Evolutionary conservation across 2,329 filamentous ascomycete genomes (phyloP).

Genomic region (Ascomycota sp.): DNA sequence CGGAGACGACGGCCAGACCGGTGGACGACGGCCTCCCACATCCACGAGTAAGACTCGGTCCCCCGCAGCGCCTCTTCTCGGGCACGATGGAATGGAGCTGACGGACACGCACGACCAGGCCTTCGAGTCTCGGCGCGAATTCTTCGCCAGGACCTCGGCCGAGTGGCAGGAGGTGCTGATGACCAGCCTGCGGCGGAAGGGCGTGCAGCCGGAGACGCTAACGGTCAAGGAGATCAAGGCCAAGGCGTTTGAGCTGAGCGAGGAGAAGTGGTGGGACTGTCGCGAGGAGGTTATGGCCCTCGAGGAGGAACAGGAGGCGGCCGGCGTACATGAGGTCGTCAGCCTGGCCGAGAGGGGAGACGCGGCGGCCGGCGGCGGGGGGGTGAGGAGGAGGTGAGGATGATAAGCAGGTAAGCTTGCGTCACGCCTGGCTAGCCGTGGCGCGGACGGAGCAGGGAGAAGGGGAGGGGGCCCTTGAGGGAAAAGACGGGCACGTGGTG

Average conservation of each 20-base stretch:
- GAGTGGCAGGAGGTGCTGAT: constrained; percentile 82
- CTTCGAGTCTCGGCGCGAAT: constrained; percentile 77
- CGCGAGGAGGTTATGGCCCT: constrained; percentile 76
- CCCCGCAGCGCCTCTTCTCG: not conserved
- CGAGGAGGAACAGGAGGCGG: constrained; percentile 89
- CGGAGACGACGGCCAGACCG: constrained; percentile 24
- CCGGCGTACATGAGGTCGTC: constrained; percentile 85
- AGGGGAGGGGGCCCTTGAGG: too few species aligned
- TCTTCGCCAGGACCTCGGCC: constrained; percentile 68
- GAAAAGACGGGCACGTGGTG: not conserved
- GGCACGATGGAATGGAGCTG: not conserved
- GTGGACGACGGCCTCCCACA: constrained; percentile 59
- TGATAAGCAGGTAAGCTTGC: not conserved
- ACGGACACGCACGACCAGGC: constrained; percentile 25
- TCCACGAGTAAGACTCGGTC: constrained; percentile 22
- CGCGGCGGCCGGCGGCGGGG: constrained; percentile 17
- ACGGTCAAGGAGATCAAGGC: constrained; percentile 81
- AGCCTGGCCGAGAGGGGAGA: constrained; percentile 54
- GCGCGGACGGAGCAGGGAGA: too few species aligned
- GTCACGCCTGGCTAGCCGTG: too few species aligned
- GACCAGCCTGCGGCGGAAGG: constrained; percentile 47
- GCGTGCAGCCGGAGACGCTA: constrained; percentile 41
- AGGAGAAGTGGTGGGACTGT: constrained; percentile 98
- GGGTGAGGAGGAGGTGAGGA: constrained; percentile 12
- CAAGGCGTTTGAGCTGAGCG: constrained; percentile 69